A percentile compares a stretch with the other conserved stretches of the same genome.
Evolutionary conservation across 1,139 yeast species (phyloP).

Genomic region (Protomyces inundatus): DNA sequence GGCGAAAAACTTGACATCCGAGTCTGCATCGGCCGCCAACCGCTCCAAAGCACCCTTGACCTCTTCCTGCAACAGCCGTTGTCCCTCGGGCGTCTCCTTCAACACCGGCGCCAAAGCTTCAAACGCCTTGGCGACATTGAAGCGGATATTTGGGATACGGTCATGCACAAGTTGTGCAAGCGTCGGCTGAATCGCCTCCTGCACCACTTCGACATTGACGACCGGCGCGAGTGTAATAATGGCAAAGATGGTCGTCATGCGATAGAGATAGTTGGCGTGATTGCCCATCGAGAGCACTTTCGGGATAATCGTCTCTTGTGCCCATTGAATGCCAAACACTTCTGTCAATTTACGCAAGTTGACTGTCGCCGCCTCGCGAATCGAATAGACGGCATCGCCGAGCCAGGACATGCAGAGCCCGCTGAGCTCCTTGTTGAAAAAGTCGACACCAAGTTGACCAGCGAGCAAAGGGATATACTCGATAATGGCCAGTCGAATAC

Average conservation of each 20-base stretch:
- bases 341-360: constrained; percentile 74
- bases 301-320: constrained; percentile 72
- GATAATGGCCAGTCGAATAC: constrained; percentile 93
- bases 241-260: constrained; percentile 87
- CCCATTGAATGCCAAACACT: constrained; percentile 93
- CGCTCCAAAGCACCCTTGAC: constrained; percentile 63
- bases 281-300: constrained; percentile 52
- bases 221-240: constrained; percentile 65
- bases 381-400: constrained; percentile 96
- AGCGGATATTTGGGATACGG: constrained; percentile 88
- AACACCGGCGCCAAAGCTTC: constrained; percentile 46
- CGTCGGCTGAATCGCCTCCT: constrained; percentile 70
- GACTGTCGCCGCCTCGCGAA: constrained; percentile 90
- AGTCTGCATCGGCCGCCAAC: constrained; percentile 68
- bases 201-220: constrained; percentile 51
- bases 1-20: constrained; percentile 86
- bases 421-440: constrained; percentile 87
- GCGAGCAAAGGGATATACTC: constrained; percentile 95
- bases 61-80: constrained; percentile 36
- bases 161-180: constrained; percentile 66
- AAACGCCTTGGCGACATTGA: constrained; percentile 87
- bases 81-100: constrained; percentile 28
- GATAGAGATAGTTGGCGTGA: constrained; percentile 70
- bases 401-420: constrained; percentile 92
- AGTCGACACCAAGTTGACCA: constrained; percentile 88